Conservation (phyloP, 495 filamentous ascomycete species). For the Aspergillus sclerotiicarbonarius region DNA sequence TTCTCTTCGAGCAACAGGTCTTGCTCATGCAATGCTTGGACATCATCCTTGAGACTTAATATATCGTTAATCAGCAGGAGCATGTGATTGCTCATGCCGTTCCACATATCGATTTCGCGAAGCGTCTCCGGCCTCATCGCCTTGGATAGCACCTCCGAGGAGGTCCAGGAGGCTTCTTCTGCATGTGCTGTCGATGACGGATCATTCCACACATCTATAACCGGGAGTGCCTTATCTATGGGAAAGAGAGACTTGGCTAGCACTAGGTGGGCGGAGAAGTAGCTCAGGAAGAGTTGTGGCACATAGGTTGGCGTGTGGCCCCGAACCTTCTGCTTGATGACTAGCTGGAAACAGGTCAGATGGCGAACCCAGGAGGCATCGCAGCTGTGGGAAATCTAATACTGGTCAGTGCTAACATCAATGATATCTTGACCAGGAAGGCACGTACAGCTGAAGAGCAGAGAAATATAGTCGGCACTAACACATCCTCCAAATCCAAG, state of each 20-base stretch:
- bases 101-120: conserved; percentile 5
- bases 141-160: not conserved
- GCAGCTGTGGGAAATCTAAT: conserved; percentile 4
- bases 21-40: not conserved
- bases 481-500: conserved; percentile 1
- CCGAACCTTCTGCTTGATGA: conserved; percentile 1
- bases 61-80: conserved; percentile 7
- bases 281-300: conserved; percentile 2
- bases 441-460: conserved; percentile 8
- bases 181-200: not conserved
- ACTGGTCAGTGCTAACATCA: not conserved
- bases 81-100: conserved; percentile 4
- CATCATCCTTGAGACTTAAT: conserved; percentile 1
- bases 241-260: conserved; percentile 4
- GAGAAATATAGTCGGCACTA: conserved; percentile 5
- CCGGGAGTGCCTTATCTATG: not conserved
- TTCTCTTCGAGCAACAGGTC: not conserved
- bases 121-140: not conserved
- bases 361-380: conserved; percentile 6
- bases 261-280: conserved; percentile 2
- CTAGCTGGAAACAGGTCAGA: conserved; percentile 5
- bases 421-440: not conserved
- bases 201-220: not conserved
- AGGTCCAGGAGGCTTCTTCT: not conserved
- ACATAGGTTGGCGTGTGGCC: not conserved